Evolutionary conservation across 345 rosid genomes (phyloP), one percentile per base, ranked within the genome.

Genomic region (Sonneratia alba): DNA sequence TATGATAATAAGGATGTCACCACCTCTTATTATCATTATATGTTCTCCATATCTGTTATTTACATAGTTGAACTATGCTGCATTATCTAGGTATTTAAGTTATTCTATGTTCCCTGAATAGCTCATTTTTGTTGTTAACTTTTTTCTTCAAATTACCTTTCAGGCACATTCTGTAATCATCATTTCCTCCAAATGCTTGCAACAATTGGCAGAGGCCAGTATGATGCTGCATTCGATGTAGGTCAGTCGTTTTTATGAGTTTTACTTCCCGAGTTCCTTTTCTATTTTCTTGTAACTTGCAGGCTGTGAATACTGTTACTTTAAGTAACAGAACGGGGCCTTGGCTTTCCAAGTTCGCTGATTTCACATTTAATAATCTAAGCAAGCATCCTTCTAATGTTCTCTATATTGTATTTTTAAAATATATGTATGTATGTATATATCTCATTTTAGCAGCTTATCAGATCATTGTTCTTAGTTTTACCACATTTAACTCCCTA

Each of bases 121-220:
- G 38, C 37, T 71, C 47, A 22, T 9, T 14, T 24, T 53, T 53
- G 24, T 19, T 22, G 22, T 57, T 57, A n/a, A 76, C 65, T 71
- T 76, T 7, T 76, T 7, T 45, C 11, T 38, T 42, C 72, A 61
- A 59, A 56, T 61, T 61, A 76, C 38, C 27, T 72, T 81, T 69
- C 91, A 95, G 99, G 99, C 77, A 51, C 87, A 71, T 92, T 81
- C 83, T 90, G 99, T 76, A 95, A 95, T 81, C 98, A 95, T 71
- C 77, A 92, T 86, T 95, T 95, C 88, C 81, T 95, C 57, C 85
- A 72, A 64, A 88, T 79, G 88, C 96, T 92, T 77, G 84, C 98
- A 22, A 85, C 71, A 61, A 71, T 89, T 72, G 81, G 96, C 80
- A 80, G 85, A 64, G 99, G 99, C 36, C 81, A 84, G 57, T 84